Evolutionary conservation across 2,329 filamentous ascomycete species (phyloP).

Genomic region (Aspergillus melleus): DNA sequence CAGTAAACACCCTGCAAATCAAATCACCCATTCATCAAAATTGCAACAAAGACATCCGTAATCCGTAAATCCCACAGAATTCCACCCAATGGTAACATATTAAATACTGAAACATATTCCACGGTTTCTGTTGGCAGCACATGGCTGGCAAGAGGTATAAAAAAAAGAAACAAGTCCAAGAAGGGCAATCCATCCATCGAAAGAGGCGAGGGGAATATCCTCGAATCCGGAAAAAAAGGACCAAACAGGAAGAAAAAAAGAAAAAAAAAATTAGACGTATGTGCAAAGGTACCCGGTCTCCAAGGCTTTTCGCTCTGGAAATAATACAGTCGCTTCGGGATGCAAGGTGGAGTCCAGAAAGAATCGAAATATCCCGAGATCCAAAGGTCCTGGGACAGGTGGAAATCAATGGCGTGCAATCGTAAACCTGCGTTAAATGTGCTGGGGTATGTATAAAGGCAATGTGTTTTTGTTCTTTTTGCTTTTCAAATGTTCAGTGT

Average conservation of each 20-base stretch:
- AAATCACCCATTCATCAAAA: conserved; percentile 8
- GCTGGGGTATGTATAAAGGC: not conserved
- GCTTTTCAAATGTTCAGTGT: not conserved
- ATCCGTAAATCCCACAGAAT: conserved; percentile 7
- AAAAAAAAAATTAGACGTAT: conserved; percentile 9
- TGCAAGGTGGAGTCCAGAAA: conserved; percentile 13
- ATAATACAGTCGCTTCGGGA: conserved; percentile 20
- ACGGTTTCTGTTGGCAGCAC: conserved; percentile 8
- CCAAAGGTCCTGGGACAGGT: not conserved
- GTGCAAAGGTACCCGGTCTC: conserved; percentile 19
- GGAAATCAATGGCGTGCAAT: conserved; percentile 16
- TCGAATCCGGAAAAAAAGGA: conserved; percentile 9
- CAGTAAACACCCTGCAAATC: not conserved
- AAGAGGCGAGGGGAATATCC: conserved; percentile 8
- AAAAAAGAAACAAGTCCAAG: conserved; percentile 8
- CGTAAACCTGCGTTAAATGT: conserved; percentile 20
- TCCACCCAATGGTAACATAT: conserved; percentile 12
- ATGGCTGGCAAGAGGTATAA: conserved; percentile 1
- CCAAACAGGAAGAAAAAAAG: conserved; percentile 10
- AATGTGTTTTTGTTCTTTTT: conserved; percentile 3
- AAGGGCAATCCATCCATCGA: conserved; percentile 6
- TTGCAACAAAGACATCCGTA: not conserved
- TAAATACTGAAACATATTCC: conserved; percentile 13
- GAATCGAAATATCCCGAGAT: not conserved
- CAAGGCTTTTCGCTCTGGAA: conserved; percentile 15